Evolutionary conservation across 345 rosid genomes (phyloP), one percentile per base, ranked within the genome.

Genomic region (Eucalyptus viminalis): DNA sequence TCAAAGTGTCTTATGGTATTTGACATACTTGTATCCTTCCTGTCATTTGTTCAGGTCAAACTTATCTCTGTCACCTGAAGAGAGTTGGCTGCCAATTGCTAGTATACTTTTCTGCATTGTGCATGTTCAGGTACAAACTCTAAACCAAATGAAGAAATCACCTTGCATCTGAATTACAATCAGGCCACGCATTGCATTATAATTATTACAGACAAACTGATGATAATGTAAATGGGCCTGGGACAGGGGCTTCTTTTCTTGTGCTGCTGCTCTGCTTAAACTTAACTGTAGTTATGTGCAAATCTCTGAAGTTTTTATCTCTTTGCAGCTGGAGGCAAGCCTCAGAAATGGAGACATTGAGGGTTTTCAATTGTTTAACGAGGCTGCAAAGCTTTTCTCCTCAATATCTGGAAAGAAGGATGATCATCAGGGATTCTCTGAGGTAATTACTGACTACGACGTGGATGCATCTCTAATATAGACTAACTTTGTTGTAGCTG

Each of bases 31-130:
- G 29, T 85, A 31, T 87, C 25, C 9, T 24, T 76, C 49, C 89
- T 89, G 88, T 9, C 47, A 88, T 49, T 85, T 51, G 86, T 86
- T 89, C 91, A 98, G 99, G 93, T 94, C 99, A 31, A 97, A 94
- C 89, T 92, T 98, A 60, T 95, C 99, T 4, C 90, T 98, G 34
- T 97, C 98, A 27, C 96, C 98, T 8, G 96, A 96, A 58, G 99
- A 98, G 65, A 96, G 96, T 89, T 98, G 99, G 99, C 92, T 98
- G 92, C 99, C 99, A 56, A 91, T 98, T 92, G 94, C 98, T 85
- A 96, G 99, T 94, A 97, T 98, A 47, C 69, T 97, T 86, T 91
- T 97, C 81, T 96, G 99, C 91, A 94, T 96, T 86, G 87, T 94
- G 91, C 99, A 98, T 88, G 94, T 98, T 88, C 99, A 98, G 99